Conservation (phyloP, 208 protist genomes). For the Trypanosoma caninum region DNA sequence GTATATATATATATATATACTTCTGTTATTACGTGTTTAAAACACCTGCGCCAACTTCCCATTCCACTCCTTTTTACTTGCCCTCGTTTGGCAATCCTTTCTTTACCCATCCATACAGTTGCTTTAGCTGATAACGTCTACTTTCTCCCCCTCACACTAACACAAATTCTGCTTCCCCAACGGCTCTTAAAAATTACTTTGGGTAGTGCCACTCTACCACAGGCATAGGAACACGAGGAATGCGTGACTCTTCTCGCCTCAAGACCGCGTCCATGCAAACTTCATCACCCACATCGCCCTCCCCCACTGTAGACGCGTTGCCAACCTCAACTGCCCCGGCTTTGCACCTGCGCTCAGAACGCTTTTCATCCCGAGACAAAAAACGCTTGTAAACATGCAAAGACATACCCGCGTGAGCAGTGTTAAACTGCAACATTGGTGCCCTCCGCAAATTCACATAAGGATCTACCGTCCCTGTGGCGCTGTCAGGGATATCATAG, state of each 20-base stretch:
- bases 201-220: slow-evolving; percentile 54
- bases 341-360: neutral
- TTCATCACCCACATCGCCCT: neutral
- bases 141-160: neutral
- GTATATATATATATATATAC: neutral
- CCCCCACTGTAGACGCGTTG: neutral
- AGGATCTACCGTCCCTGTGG: no score
- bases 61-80: no score
- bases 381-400: slow-evolving; percentile 47
- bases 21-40: neutral
- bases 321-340: neutral
- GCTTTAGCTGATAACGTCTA: no score
- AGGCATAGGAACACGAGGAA: slow-evolving; percentile 60
- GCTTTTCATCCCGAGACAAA: slow-evolving; percentile 2
- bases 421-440: slow-evolving; percentile 9
- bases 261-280: slow-evolving; percentile 16
- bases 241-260: slow-evolving; percentile 21
- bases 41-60: neutral
- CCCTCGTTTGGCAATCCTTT: neutral
- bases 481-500: no score
- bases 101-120: no score
- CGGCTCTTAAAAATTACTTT: no score
- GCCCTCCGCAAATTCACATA: no score
- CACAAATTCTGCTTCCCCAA: no score
- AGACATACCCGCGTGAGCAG: slow-evolving; percentile 20